Evolutionary conservation across 2,329 filamentous ascomycete species (phyloP), one percentile per base, ranked within the genome.

Genomic region (Xylaria polymorpha): DNA sequence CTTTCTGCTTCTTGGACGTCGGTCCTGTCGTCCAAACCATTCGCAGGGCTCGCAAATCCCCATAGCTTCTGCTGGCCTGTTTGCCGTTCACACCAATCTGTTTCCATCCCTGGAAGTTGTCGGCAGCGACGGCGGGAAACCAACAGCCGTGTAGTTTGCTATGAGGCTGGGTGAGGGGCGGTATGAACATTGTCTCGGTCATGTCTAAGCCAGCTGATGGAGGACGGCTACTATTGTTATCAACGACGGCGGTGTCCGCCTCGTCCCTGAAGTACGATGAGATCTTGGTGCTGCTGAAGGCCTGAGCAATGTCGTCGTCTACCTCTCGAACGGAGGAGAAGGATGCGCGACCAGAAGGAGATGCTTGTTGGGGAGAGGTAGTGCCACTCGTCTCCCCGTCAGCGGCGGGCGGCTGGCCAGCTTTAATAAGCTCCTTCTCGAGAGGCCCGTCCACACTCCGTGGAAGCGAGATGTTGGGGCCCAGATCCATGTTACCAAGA

Each of bases 291-390:
- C 85, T 85, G 59, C 88, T 90, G 72, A 91, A 91, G 64, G 86
- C 87, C 81, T 91, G 89, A 65, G 86, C 85, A 37, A 89, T 79
- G 69, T 86, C 85, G 73, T 84, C 83, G 75, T 88, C 86, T 77
- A 86, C 85, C 81, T 90, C 87, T 69, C 87, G 83, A 68, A 90
- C 87, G 55, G 87, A 90, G 37, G 87, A 89, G 80, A 90, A 90
- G 67, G 87, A 90, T 37, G 86, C 85, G 68, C 87, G 85, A 71
- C 78, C 79, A 67, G 71, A 69, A 43, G 66, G 62, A 22, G 77
- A 66, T 29, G 57, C 46, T 22, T 51, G 39, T 35, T 68, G 59
- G 46, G 61, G 63, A 46, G 66, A 65, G 25, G 46, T 25, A 48
- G 67, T 20, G 59, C 71, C 72, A 65, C 77, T 74, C 77, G 78